Percentiles rank a stretch among this genome's conserved stretches.
These are phyloP conservation scores for Bruguiera gymnorhiza DNA, from an alignment of 345 rosid species.

Conservation along the genomic window DNA sequence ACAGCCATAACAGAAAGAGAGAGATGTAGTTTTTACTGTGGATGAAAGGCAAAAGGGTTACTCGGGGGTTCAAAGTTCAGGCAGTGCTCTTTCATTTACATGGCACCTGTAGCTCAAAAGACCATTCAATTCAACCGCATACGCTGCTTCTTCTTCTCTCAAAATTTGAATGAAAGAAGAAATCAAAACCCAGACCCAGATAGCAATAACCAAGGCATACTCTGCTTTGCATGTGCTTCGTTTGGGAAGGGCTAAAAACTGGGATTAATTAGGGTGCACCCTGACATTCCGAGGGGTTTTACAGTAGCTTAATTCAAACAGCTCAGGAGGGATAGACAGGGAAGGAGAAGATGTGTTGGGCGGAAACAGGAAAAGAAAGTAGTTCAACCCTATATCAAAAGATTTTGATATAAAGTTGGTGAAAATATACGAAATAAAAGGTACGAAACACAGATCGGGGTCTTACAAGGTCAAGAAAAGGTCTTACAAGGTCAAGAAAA, in stretches of 20 bases:
- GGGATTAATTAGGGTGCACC: slow-evolving; percentile 1
- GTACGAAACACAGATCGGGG: slow-evolving; percentile 3
- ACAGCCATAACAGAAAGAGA: slow-evolving; percentile 25
- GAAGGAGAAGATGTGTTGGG: slow-evolving; percentile 69
- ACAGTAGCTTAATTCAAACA: slow-evolving; percentile 21
- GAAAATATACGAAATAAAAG: neutral
- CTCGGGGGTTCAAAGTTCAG: no score
- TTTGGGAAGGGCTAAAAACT: neutral
- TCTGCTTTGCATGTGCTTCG: slow-evolving; percentile 12
- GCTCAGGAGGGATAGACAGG: slow-evolving; percentile 99
- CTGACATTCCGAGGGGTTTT: neutral
- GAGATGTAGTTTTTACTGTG: slow-evolving; percentile 23
- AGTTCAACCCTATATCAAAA: slow-evolving; percentile 18
- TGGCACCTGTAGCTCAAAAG: neutral
- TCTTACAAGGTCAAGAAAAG: slow-evolving; percentile 99
- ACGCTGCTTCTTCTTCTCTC: neutral
- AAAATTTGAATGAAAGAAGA: neutral
- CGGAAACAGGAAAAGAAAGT: slow-evolving; percentile 16
- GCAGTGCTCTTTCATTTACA: neutral
- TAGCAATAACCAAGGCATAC: neutral
- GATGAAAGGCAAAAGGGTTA: slow-evolving; percentile 3
- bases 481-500: slow-evolving; percentile 99
- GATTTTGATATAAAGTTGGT: slow-evolving; percentile 10
- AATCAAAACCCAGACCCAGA: neutral
- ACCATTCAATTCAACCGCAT: neutral